A percentile compares a stretch with the other conserved stretches of the same genome.
Conservation (phyloP, 169 alveolate genomes). For the Cryptosporidium parvum region DNA sequence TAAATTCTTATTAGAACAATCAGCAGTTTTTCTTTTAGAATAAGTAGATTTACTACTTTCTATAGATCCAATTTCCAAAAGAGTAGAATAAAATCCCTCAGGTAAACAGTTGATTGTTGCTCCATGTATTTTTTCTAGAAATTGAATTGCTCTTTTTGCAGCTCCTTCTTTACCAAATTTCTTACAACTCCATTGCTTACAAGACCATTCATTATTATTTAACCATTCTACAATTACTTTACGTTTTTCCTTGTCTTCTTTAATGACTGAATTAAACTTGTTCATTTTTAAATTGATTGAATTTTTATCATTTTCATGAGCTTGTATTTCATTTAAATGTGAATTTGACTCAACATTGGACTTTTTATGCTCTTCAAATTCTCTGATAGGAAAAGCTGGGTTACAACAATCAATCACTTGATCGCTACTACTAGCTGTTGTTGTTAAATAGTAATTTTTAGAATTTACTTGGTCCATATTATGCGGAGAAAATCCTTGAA, state of each 20-base stretch:
- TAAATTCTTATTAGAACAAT: neutral
- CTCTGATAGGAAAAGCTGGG: constrained; percentile 43
- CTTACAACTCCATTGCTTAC: constrained; percentile 74
- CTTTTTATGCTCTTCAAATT: neutral
- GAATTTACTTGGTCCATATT: neutral
- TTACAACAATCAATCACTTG: neutral
- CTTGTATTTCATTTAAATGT: neutral
- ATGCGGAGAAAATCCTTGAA: neutral
- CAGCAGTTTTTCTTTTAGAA: neutral
- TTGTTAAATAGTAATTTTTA: neutral
- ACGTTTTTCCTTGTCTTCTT: constrained; percentile 61
- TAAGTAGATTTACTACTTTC: neutral
- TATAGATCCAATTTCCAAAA: constrained; percentile 44
- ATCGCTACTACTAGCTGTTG: constrained; percentile 56
- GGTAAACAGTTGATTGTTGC: constrained; percentile 26
- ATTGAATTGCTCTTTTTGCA: constrained; percentile 72
- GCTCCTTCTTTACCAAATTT: constrained; percentile 76
- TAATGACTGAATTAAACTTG: constrained; percentile 44
- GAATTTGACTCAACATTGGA: neutral
- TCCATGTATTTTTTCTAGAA: constrained; percentile 67
- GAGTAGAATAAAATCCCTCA: constrained; percentile 55
- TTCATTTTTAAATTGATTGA: neutral
- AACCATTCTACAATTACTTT: constrained; percentile 73
- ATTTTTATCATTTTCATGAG: neutral
- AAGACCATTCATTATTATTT: constrained; percentile 43